Evolutionary conservation across 129 eudicot species (phyloP).

Genomic region (Dittrichia graveolens): DNA sequence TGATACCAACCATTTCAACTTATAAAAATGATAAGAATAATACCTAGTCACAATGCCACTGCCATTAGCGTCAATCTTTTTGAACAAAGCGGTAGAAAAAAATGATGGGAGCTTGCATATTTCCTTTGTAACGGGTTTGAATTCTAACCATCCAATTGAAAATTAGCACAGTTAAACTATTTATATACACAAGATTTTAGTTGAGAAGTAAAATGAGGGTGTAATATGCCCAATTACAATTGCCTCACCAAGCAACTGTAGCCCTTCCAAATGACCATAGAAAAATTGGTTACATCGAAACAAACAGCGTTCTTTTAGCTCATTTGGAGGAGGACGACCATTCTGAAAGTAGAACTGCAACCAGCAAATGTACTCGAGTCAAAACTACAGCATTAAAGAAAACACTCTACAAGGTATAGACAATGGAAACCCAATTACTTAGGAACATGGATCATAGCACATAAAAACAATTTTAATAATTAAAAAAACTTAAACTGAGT

Average conservation of each 20-base stretch:
- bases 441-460: not conserved
- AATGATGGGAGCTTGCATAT: constrained; percentile 87
- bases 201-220: constrained; percentile 12
- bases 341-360: constrained; percentile 77
- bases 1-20: not conserved
- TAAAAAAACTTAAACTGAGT: not conserved
- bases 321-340: constrained; percentile 82
- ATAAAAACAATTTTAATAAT: not conserved
- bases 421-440: not conserved
- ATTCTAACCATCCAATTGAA: constrained; percentile 48
- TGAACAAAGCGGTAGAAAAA: constrained; percentile 73
- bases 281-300: constrained; percentile 72
- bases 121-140: constrained; percentile 77
- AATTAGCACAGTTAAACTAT: not conserved
- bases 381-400: not conserved
- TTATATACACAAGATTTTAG: not conserved
- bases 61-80: constrained; percentile 55
- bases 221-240: constrained; percentile 7
- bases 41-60: constrained; percentile 82
- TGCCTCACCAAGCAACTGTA: constrained; percentile 70
- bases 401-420: not conserved
- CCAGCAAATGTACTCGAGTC: constrained; percentile 22
- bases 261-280: constrained; percentile 76
- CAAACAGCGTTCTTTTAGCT: constrained; percentile 70
- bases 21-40: not conserved